These are phyloP conservation scores for Caryopteris hybrid DNA, from an alignment of 305 asterid species.

Conservation along the genomic window DNA sequence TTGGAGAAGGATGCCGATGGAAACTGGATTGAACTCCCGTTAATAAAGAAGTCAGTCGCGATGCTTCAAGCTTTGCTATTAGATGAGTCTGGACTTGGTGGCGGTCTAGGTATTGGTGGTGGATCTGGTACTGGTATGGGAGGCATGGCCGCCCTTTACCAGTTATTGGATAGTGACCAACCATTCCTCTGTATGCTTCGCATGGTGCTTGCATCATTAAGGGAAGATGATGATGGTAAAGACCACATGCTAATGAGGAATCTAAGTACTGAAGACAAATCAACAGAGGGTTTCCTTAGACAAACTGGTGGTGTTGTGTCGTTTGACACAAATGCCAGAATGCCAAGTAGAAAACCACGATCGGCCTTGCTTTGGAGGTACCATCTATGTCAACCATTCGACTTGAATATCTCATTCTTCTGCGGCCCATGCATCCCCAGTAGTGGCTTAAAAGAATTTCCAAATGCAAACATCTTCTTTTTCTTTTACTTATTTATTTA, in stretches of 20 bases:
- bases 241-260: constrained; percentile 62
- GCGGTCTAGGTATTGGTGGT: constrained; percentile 99
- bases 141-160: constrained; percentile 92
- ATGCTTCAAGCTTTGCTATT: constrained; percentile 97
- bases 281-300: constrained; percentile 42
- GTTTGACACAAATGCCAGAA: constrained; percentile 56
- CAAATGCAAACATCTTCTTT: background rate
- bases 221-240: constrained; percentile 96
- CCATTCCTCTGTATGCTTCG: constrained; percentile 98
- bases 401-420: constrained; percentile 14
- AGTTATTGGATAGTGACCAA: constrained; percentile 96
- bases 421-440: background rate
- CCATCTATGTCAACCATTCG: constrained; percentile 23
- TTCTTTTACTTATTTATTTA: no score
- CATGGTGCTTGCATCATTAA: constrained; percentile 90
- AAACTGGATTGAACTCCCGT: constrained; percentile 92
- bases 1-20: constrained; percentile 90
- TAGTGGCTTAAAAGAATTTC: constrained; percentile 5
- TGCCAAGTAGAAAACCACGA: constrained; percentile 78
- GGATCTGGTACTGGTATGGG: constrained; percentile 99
- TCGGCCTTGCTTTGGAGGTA: constrained; percentile 99
- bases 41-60: constrained; percentile 80
- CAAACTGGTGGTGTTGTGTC: constrained; percentile 47
- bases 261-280: constrained; percentile 49
- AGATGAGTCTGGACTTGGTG: constrained; percentile 97